These are phyloP conservation scores for Crassisporium funariophilum DNA, from an alignment of 768 basidiomycete genomes.

Conservation along the genomic window DNA sequence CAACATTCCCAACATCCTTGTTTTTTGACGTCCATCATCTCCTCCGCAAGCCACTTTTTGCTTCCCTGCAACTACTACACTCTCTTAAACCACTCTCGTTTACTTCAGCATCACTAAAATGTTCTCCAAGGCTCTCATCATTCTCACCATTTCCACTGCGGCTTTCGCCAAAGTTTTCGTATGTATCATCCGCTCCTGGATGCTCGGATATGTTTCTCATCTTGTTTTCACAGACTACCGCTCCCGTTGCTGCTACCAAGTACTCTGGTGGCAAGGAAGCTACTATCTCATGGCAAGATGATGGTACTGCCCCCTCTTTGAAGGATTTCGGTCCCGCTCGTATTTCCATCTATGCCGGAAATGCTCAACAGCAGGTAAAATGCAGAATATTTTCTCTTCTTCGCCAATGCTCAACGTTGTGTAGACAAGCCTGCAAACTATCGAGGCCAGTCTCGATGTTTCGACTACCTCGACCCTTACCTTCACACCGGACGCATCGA, in stretches of 20 bases:
- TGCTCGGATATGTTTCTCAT: constrained; percentile 10
- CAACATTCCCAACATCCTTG: constrained; percentile 9
- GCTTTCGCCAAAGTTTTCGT: constrained; percentile 62
- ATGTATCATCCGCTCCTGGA: constrained; percentile 6
- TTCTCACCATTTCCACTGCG: constrained; percentile 54
- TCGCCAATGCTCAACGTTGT: not conserved
- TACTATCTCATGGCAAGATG: constrained; percentile 63
- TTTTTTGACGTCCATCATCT: constrained; percentile 23
- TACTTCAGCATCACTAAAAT: constrained; percentile 36
- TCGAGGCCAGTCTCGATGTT: constrained; percentile 54
- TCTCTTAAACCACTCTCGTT: constrained; percentile 44
- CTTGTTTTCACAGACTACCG: constrained; percentile 49
- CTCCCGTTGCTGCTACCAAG: constrained; percentile 47
- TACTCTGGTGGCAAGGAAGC: constrained; percentile 52
- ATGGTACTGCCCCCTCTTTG: constrained; percentile 48
- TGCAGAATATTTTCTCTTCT: not conserved
- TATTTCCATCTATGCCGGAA: constrained; percentile 68
- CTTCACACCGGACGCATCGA: constrained; percentile 53
- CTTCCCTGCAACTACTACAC: constrained; percentile 30
- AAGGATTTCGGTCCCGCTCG: constrained; percentile 49
- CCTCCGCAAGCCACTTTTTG: constrained; percentile 14
- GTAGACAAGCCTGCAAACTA: constrained; percentile 57
- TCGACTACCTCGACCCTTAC: constrained; percentile 42
- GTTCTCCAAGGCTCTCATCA: constrained; percentile 50
- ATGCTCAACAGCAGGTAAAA: constrained; percentile 58